Evolutionary conservation across 768 basidiomycete genomes (phyloP), one percentile per base, ranked within the genome.

Genomic region (Tylopilus vinaceipallidus): DNA sequence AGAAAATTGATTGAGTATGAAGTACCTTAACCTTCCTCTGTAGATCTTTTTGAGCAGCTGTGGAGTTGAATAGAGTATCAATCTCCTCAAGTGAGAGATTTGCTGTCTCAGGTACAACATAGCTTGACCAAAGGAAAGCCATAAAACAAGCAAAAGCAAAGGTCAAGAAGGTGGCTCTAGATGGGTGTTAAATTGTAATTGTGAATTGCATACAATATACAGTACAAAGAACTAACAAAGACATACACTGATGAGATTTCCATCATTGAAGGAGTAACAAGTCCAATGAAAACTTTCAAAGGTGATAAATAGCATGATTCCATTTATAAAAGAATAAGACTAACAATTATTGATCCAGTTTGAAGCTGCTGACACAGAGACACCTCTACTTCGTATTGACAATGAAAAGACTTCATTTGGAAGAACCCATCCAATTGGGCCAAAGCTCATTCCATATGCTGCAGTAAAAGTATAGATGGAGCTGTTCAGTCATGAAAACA

Each of bases 301-400:
- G 9, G 9, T 22, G 11, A 27, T 63, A 19, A 62, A 17, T 22
- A 45, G 38, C 42, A 41, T 42, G 19, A 35, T 3, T 47, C 16
- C 27, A 11, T 13, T 38, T 2, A 19, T 8, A 47, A 33, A 27
- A 16, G 14, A 34, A 30, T 0, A 19, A 46, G 13, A 66, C 76
- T 2, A 42, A 84, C 85, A 92, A 50, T 92, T 92, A 60, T 91
- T 91, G 22, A 80, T 58, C 90, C 90, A 92, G 56, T 88, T 89
- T n/a, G 86, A 88, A 3, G 88, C 86, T 2, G 91, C 92, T 17
- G 88, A 83, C 19, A 95, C 59, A 20, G 90, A 81, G 5, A 93
- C 91, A 41, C 92, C 92, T 61, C 84, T 84, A 56, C 87, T 85
- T 53, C 91, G 75, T 70, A 88, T 76, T 3, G 87, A 85, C 1